These are phyloP conservation scores for Didymella keratinophila DNA, from an alignment of 2,329 filamentous ascomycete species.

Conservation along the genomic window DNA sequence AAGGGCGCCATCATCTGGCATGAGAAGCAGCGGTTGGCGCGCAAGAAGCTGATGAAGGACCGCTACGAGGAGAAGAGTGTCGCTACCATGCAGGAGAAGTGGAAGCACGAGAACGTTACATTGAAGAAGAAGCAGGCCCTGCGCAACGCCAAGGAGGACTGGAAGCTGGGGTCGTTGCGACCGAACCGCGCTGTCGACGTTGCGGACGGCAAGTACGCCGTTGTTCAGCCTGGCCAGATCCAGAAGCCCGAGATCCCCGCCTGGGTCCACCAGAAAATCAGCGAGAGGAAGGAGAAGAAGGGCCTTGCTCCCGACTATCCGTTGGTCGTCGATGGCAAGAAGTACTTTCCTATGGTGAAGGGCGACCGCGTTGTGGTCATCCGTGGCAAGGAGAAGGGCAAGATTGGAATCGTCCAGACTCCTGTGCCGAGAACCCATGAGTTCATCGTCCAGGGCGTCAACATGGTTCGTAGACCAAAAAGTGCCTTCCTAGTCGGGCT, in stretches of 20 bases:
- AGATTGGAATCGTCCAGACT: conserved; percentile 75
- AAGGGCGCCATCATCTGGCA: conserved; percentile 47
- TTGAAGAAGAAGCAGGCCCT: conserved; percentile 59
- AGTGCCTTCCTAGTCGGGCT: background rate
- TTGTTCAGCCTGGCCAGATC: conserved; percentile 51
- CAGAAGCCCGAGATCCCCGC: conserved; percentile 52
- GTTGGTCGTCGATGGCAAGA: conserved; percentile 41
- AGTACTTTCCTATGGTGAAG: conserved; percentile 49
- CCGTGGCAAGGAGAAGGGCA: conserved; percentile 80
- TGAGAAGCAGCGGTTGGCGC: conserved; percentile 37
- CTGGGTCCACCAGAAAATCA: conserved; percentile 36
- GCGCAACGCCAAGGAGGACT: conserved; percentile 73
- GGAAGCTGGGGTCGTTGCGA: conserved; percentile 77
- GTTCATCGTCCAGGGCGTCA: conserved; percentile 51
- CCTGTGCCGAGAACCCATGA: conserved; percentile 55
- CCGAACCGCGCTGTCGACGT: conserved; percentile 76
- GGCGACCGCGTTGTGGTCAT: conserved; percentile 85
- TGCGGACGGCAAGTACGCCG: conserved; percentile 66
- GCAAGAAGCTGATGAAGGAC: conserved; percentile 34
- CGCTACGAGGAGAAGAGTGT: conserved; percentile 42
- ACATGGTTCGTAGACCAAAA: conserved; percentile 43
- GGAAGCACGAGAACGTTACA: conserved; percentile 35
- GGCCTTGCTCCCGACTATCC: conserved; percentile 36
- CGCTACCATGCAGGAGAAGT: conserved; percentile 27
- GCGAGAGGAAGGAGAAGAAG: conserved; percentile 30